These are phyloP conservation scores for Gonapodya sp. DNA, from an alignment of 192 early-diverging fungal genomes.

Conservation along the genomic window DNA sequence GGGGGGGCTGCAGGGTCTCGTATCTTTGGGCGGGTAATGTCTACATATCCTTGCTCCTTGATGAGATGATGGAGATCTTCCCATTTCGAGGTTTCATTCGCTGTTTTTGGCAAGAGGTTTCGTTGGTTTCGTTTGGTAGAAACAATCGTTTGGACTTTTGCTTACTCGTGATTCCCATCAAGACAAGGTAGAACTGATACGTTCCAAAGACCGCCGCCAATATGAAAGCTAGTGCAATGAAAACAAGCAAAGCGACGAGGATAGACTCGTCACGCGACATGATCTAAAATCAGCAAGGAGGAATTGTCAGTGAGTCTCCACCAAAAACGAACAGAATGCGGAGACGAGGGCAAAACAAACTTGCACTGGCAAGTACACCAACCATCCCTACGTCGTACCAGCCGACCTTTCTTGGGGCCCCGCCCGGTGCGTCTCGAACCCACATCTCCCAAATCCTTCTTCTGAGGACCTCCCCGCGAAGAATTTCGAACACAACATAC, in stretches of 20 bases:
- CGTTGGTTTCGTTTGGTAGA: conserved; percentile 12
- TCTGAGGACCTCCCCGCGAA: conserved; percentile 22
- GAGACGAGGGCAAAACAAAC: too few species aligned
- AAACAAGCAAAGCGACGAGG: conserved; percentile 25
- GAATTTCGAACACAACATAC: conserved; percentile 21
- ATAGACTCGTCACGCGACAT: conserved; percentile 23
- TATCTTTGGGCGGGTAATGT: conserved; percentile 10
- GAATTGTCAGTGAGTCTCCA: neutral
- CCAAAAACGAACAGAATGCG: neutral
- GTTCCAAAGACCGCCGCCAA: conserved; percentile 27
- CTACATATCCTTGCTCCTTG: conserved; percentile 17
- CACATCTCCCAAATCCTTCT: conserved; percentile 15
- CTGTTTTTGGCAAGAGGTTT: too few species aligned
- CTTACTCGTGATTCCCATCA: conserved; percentile 28
- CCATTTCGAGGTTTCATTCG: conserved; percentile 43
- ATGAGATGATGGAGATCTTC: conserved; percentile 31
- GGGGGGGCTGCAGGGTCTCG: neutral
- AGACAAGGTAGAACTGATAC: conserved; percentile 28
- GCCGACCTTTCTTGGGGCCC: conserved; percentile 16
- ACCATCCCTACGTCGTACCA: conserved; percentile 26
- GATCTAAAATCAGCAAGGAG: conserved; percentile 14
- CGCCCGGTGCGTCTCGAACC: neutral
- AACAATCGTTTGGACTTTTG: conserved; percentile 11
- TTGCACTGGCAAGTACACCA: conserved; percentile 4
- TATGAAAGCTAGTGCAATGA: conserved; percentile 25